Base-by-base conservation (phyloP, 768 basidiomycete species). In the Pholiota molesta region DNA sequence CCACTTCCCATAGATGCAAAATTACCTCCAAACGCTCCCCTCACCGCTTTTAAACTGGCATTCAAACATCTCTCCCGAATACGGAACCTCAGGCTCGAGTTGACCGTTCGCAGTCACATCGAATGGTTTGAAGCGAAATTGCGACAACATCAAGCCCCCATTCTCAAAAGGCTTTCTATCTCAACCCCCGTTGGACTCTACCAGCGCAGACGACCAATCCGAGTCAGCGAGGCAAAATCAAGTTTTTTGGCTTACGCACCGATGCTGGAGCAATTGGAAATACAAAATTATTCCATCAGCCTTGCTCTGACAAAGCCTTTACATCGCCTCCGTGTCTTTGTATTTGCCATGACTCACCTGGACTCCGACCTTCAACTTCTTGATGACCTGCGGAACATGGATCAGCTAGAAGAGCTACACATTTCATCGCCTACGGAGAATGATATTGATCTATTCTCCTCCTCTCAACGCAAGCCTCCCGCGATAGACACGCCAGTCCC, bases 21-120 rank as follows among this genome's bases (percentile, higher is more conserved):
- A 35, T 64, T 70, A 44, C 69, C 67, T 23, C 26, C 59, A 26
- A 61, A 63, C 26, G 68, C 65, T 37, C 63, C 66, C 5, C 58
- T 40, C 33, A 55, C 49, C 14, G 21, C 52, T 7, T 44, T 66
- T 19, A 35, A 59, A 26, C 28, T 59, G 17, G 61, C 64, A 3
- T 51, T 69, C 23, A 35, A 49, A 42, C 66, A 67, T 40, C 58
- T 69, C 13, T 37, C 61, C 16, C 62, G 68, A n/a, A 69, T 66
- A 21, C 60, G 65, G 21, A 55, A 42, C 26, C 57, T n/a, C n/a
- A n/a, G n/a, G n/a, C n/a, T 69, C 26, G 60, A 62, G 49, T 53
- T 69, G n/a, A 57, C 57, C 7, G 40, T 66, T 26, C 57, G 47
- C 13, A 59, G 62, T 3, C 53, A 53, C 21, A 42, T 61, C 16